Evolutionary conservation across 306 rosid genomes (phyloP).

Genomic region (Gastrolobium bilobum): DNA sequence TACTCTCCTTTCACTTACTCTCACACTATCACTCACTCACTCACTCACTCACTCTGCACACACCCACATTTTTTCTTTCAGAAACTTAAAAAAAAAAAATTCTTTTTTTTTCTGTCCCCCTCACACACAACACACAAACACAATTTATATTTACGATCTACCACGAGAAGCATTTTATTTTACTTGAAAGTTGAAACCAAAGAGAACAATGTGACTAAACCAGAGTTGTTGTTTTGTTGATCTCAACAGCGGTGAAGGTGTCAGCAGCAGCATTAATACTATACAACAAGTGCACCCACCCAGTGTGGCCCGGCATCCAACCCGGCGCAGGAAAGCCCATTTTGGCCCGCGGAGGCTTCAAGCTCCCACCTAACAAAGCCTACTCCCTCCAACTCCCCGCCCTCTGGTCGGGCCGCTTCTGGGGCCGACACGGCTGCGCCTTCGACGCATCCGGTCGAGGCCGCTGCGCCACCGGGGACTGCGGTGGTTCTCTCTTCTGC

Average conservation of each 20-base stretch:
- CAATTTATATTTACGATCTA: neutral
- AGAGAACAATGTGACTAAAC: neutral
- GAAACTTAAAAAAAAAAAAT: no score
- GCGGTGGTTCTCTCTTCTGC: conserved; percentile 92
- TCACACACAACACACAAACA: no score
- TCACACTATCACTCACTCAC: neutral
- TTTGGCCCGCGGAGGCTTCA: conserved; percentile 88
- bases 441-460: conserved; percentile 85
- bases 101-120: no score
- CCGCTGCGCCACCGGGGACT: conserved; percentile 91
- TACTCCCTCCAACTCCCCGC: conserved; percentile 71
- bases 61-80: neutral
- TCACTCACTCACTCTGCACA: neutral
- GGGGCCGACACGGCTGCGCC: conserved; percentile 97
- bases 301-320: conserved; percentile 97
- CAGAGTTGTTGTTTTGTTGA: neutral
- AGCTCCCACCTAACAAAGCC: conserved; percentile 69
- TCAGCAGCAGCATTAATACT: conserved; percentile 63
- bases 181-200: no score
- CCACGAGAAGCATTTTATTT: neutral
- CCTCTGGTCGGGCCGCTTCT: conserved; percentile 96
- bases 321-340: conserved; percentile 88
- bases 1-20: neutral
- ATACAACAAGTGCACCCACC: conserved; percentile 81
- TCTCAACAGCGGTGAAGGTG: conserved; percentile 44